Conservation (phyloP, 805 yeast species). For the Suhomyces xylopsoci region DNA sequence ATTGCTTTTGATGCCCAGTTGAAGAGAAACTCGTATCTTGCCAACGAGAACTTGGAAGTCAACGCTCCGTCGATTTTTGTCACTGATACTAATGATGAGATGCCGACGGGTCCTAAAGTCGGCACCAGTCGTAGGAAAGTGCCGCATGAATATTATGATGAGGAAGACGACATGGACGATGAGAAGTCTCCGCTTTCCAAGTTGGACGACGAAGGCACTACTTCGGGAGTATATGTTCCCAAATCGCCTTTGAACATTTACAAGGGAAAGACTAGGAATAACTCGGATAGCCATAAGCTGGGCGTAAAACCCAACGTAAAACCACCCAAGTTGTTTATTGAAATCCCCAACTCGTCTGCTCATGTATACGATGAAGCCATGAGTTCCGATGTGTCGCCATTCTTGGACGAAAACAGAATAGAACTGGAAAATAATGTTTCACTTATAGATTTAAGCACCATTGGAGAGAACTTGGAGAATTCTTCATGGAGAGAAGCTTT, state of each 20-base stretch:
- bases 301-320: not conserved
- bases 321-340: conserved; percentile 17
- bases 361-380: conserved; percentile 1
- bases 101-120: not conserved
- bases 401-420: conserved; percentile 5
- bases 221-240: conserved; percentile 29
- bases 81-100: not conserved
- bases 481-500: conserved; percentile 27
- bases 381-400: conserved; percentile 14
- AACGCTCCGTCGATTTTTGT: conserved; percentile 15
- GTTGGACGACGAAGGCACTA: conserved; percentile 7
- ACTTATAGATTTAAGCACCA: conserved; percentile 17
- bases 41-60: conserved; percentile 14
- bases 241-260: conserved; percentile 25
- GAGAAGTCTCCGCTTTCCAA: conserved; percentile 3
- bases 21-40: conserved; percentile 26
- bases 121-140: not conserved
- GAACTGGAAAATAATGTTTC: conserved; percentile 10
- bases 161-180: conserved; percentile 4
- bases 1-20: conserved; percentile 23
- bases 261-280: conserved; percentile 12
- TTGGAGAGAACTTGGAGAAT: conserved; percentile 25
- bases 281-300: conserved; percentile 4
- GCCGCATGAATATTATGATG: conserved; percentile 1
- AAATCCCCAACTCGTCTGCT: conserved; percentile 12